A percentile compares a stretch with the other conserved stretches of the same genome.
These are phyloP conservation scores for Globisporangium spinosum DNA, from an alignment of 352 stramenopile genomes.

Conservation along the genomic window DNA sequence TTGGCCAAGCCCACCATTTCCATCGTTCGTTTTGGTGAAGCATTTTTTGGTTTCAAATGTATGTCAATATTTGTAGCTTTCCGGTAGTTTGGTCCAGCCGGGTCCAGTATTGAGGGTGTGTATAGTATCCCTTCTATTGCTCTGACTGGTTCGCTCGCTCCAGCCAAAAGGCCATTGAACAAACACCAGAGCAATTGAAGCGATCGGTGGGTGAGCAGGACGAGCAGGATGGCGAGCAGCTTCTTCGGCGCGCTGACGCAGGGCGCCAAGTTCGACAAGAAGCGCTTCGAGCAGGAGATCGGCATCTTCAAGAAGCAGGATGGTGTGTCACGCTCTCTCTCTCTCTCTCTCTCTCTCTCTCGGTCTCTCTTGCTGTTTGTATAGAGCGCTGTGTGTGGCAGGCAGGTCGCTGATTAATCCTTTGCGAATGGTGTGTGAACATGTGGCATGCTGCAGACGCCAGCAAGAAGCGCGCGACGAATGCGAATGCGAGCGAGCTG, in stretches of 20 bases:
- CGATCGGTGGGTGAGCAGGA: background rate
- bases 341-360: background rate
- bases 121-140: background rate
- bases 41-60: background rate
- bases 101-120: background rate
- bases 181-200: background rate
- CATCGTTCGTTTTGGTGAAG: background rate
- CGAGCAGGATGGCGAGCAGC: constrained; percentile 46
- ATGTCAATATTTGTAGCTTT: background rate
- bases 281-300: constrained; percentile 56
- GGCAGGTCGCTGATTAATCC: background rate
- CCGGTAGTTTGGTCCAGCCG: background rate
- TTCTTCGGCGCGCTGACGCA: constrained; percentile 74
- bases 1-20: background rate
- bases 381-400: background rate
- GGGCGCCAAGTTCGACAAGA: constrained; percentile 61
- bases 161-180: background rate
- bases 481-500: constrained; percentile 40
- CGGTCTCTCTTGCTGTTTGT: background rate
- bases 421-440: background rate
- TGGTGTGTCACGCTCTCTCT: constrained; percentile 19
- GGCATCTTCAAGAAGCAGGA: constrained; percentile 51
- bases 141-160: constrained; percentile 10
- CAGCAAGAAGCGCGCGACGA: constrained; percentile 23
- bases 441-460: constrained; percentile 15